Conservation (phyloP, 768 basidiomycete species). For the Porpolomopsis calyptriformis region DNA sequence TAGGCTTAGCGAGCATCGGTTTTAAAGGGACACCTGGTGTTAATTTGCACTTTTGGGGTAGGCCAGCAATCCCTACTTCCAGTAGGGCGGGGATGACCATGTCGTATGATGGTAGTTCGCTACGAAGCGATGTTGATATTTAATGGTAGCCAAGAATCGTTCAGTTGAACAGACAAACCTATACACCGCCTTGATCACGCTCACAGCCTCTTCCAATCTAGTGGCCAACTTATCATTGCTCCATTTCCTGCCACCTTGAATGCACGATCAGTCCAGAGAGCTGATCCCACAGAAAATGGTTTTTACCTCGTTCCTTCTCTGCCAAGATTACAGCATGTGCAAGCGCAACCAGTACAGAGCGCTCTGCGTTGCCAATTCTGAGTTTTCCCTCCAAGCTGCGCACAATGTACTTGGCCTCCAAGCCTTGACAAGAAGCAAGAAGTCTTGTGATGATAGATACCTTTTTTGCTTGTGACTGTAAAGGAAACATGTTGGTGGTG, state of each 20-base stretch:
- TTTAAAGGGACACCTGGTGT: conserved; percentile 95
- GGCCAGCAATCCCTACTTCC: conserved; percentile 57
- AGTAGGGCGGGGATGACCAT: conserved; percentile 84
- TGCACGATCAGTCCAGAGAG: conserved; percentile 4
- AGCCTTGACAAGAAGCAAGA: conserved; percentile 80
- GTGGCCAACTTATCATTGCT: conserved; percentile 60
- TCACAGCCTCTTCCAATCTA: conserved; percentile 66
- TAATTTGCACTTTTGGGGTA: conserved; percentile 73
- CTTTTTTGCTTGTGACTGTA: conserved; percentile 88
- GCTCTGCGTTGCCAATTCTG: conserved; percentile 93
- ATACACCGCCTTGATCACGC: conserved; percentile 81
- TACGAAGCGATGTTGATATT: conserved; percentile 19
- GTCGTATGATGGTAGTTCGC: conserved; percentile 90
- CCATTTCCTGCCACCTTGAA: conserved; percentile 61
- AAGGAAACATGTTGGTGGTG: conserved; percentile 6
- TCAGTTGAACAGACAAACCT: conserved; percentile 42
- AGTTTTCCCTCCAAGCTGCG: conserved; percentile 94
- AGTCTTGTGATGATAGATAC: conserved; percentile 91
- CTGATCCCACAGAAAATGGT: neutral
- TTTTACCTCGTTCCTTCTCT: conserved; percentile 53
- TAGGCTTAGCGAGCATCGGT: conserved; percentile 98
- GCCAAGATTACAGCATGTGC: conserved; percentile 84
- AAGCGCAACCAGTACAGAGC: conserved; percentile 88
- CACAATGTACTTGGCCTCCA: conserved; percentile 94
- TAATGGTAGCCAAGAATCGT: neutral